phyloP scores from a whole-genome alignment of 2,329 filamentous ascomycete species.

The Pseudogymnoascus verrucosus region DNA sequence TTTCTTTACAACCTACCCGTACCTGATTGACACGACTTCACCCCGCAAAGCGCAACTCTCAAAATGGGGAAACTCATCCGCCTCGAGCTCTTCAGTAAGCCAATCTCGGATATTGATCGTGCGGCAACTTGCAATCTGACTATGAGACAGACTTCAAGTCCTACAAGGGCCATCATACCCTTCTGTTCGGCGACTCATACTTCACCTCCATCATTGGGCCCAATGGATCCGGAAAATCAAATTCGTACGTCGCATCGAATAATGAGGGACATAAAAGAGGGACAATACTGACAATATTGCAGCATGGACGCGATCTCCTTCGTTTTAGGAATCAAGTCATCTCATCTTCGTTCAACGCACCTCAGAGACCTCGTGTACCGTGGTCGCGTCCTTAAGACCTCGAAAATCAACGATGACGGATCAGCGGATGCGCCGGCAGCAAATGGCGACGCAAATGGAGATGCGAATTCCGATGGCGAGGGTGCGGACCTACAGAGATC shows the following conservation, averaged over 20 bases:
- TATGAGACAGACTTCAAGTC: slow-evolving; percentile 81
- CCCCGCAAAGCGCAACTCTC: slow-evolving; percentile 25
- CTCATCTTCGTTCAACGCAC: slow-evolving; percentile 90
- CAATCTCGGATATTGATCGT: slow-evolving; percentile 11
- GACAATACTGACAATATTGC: slow-evolving; percentile 21
- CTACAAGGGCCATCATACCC: slow-evolving; percentile 91
- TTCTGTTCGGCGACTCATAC: slow-evolving; percentile 94
- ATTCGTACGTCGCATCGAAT: slow-evolving; percentile 54
- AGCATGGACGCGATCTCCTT: slow-evolving; percentile 99
- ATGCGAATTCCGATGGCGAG: slow-evolving; percentile 50
- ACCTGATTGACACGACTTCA: neutral
- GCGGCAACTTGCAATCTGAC: slow-evolving; percentile 15
- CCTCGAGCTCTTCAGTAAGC: slow-evolving; percentile 84
- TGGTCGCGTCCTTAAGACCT: slow-evolving; percentile 83
- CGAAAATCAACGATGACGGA: slow-evolving; percentile 85
- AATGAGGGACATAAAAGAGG: neutral
- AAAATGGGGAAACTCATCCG: slow-evolving; percentile 94
- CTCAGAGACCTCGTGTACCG: slow-evolving; percentile 94
- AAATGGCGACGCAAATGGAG: slow-evolving; percentile 56
- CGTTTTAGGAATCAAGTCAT: slow-evolving; percentile 95
- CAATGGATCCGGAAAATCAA: slow-evolving; percentile 99
- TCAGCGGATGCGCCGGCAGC: slow-evolving; percentile 46
- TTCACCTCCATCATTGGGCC: slow-evolving; percentile 99
- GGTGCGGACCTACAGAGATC: slow-evolving; percentile 53
- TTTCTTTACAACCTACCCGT: neutral